phyloP scores from a whole-genome alignment of 1,284 basidiomycete genomes.

The Microbotryomycetes sp. region DNA sequence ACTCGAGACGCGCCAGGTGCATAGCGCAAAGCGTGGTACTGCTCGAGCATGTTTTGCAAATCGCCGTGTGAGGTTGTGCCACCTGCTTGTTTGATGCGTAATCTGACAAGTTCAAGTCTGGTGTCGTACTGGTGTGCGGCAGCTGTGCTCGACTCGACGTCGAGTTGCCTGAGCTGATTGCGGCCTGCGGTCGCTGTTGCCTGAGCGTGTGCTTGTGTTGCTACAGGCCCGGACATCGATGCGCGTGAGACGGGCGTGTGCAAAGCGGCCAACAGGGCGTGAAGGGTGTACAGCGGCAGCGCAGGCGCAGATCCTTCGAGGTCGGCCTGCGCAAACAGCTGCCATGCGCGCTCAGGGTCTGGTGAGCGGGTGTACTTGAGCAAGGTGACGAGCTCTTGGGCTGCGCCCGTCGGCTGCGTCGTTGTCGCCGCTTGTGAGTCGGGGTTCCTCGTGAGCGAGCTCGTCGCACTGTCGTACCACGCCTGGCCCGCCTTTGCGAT shows the following conservation, averaged over 20 bases:
- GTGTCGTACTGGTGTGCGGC: slow-evolving; percentile 4
- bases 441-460: neutral
- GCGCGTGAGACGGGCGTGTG: neutral
- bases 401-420: neutral
- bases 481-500: slow-evolving; percentile 5
- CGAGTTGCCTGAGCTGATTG: neutral
- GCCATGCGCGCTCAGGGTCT: slow-evolving; percentile 8
- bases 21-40: slow-evolving; percentile 18
- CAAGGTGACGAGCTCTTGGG: slow-evolving; percentile 5
- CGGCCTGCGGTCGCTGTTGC: neutral
- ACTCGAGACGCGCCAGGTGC: slow-evolving; percentile 14
- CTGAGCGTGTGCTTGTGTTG: no score
- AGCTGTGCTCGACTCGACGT: slow-evolving; percentile 2
- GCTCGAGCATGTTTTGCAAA: slow-evolving; percentile 7
- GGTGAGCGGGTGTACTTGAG: neutral
- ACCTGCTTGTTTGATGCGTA: slow-evolving; percentile 12
- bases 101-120: slow-evolving; percentile 18
- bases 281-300: slow-evolving; percentile 15
- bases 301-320: slow-evolving; percentile 5
- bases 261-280: slow-evolving; percentile 19
- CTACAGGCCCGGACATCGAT: neutral
- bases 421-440: neutral
- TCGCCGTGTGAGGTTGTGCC: slow-evolving; percentile 5
- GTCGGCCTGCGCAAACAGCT: slow-evolving; percentile 18
- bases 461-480: neutral